Percentiles rank a stretch among this genome's conserved stretches.
Evolutionary conservation across 331 rosid species (phyloP).

Genomic region (Prunus yedoensis): DNA sequence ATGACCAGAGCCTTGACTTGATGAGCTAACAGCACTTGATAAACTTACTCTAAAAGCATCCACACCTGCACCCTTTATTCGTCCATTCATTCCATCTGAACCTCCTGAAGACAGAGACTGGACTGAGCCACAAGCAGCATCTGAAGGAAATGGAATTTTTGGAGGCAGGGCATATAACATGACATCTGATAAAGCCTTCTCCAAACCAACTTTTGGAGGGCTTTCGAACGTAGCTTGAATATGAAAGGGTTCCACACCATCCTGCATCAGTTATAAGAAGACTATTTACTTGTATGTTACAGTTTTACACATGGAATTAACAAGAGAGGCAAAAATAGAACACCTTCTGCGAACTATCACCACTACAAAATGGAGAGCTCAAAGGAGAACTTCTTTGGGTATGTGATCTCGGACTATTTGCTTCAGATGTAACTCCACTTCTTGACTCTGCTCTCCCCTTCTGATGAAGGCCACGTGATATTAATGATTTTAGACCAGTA

Average conservation of each 20-base stretch:
- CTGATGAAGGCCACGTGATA: constrained; percentile 32
- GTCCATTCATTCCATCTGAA: constrained; percentile 33
- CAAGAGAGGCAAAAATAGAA: constrained; percentile 14
- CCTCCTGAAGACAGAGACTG: constrained; percentile 35
- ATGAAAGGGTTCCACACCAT: constrained; percentile 32
- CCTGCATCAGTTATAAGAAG: constrained; percentile 27
- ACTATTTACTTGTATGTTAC: constrained; percentile 1
- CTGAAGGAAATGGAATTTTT: constrained; percentile 30
- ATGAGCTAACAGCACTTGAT: constrained; percentile 51
- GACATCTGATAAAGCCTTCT: constrained; percentile 39
- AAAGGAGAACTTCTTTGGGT: constrained; percentile 42
- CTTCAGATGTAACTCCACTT: constrained; percentile 40
- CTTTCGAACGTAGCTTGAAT: constrained; percentile 23
- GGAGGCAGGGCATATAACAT: constrained; percentile 33
- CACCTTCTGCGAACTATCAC: constrained; percentile 44
- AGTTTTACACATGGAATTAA: background rate
- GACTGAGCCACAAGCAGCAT: constrained; percentile 29
- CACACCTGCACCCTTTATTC: constrained; percentile 16
- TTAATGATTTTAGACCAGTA: constrained; percentile 39
- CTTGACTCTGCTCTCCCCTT: constrained; percentile 31
- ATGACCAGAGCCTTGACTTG: constrained; percentile 41
- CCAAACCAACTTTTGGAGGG: constrained; percentile 36
- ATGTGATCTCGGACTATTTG: constrained; percentile 40
- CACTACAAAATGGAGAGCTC: constrained; percentile 38
- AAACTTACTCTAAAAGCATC: constrained; percentile 43